These are phyloP conservation scores for Coleophoma cylindrospora DNA, from an alignment of 2,329 filamentous ascomycete genomes.

Conservation along the genomic window DNA sequence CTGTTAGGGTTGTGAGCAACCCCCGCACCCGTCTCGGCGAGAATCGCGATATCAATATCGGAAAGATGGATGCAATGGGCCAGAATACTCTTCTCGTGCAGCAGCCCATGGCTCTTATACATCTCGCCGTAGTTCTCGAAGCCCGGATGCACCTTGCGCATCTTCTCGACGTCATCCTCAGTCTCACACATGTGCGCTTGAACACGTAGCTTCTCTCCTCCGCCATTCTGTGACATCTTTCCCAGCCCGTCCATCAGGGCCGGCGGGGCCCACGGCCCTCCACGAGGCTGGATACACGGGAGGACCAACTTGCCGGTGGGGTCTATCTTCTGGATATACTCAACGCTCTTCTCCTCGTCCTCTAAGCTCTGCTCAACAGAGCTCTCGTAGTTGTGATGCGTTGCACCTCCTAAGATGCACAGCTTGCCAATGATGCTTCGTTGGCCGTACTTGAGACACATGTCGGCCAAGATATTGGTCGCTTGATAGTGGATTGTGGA, in stretches of 20 bases:
- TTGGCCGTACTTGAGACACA: constrained; percentile 75
- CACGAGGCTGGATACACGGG: constrained; percentile 37
- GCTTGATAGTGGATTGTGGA: constrained; percentile 79
- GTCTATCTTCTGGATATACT: constrained; percentile 40
- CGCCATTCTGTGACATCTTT: constrained; percentile 37
- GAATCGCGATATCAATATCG: constrained; percentile 32
- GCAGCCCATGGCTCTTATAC: constrained; percentile 49
- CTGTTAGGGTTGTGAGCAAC: constrained; percentile 46
- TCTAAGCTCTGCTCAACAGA: constrained; percentile 38
- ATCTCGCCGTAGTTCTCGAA: constrained; percentile 54
- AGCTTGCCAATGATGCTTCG: constrained; percentile 84
- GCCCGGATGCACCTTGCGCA: constrained; percentile 47
- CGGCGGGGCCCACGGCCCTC: constrained; percentile 31
- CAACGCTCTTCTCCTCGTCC: constrained; percentile 45
- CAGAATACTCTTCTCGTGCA: constrained; percentile 52
- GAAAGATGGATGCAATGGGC: constrained; percentile 58
- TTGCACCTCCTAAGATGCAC: constrained; percentile 74
- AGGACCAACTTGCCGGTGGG: constrained; percentile 39
- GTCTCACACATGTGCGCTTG: constrained; percentile 68
- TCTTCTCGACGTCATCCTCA: constrained; percentile 51
- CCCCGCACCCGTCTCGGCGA: constrained; percentile 33
- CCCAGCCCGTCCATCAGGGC: constrained; percentile 49
- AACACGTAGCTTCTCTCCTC: constrained; percentile 40
- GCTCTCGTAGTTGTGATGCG: constrained; percentile 39
- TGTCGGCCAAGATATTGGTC: constrained; percentile 79